Percentiles rank a stretch among this genome's conserved stretches.
These are phyloP conservation scores for Suillus brevipes DNA, from an alignment of 768 basidiomycete species.

Conservation along the genomic window DNA sequence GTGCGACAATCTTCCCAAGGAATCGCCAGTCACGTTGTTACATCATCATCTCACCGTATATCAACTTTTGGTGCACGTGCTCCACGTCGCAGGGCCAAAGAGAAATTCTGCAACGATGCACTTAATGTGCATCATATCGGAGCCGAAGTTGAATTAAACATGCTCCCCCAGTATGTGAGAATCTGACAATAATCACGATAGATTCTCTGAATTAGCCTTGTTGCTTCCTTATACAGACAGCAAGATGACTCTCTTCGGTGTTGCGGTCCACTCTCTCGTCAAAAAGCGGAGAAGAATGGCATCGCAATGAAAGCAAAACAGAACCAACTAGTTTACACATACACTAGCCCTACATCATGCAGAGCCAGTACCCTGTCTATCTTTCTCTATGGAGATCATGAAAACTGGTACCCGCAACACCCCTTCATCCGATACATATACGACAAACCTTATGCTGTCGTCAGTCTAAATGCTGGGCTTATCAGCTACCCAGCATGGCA, in stretches of 20 bases:
- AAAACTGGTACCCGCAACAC: conserved; percentile 27
- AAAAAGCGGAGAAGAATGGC: conserved; percentile 32
- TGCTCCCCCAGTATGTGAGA: conserved; percentile 39
- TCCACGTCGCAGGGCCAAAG: conserved; percentile 31
- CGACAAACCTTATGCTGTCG: conserved; percentile 40
- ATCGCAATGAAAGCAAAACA: conserved; percentile 33
- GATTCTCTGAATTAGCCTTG: conserved; percentile 49
- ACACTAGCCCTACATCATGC: conserved; percentile 37
- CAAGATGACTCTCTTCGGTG: conserved; percentile 42
- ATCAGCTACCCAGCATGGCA: conserved; percentile 38
- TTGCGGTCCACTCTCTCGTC: conserved; percentile 30
- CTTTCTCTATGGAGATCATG: conserved; percentile 31
- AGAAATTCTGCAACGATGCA: conserved; percentile 20
- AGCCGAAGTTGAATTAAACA: conserved; percentile 40
- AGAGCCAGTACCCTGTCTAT: conserved; percentile 41
- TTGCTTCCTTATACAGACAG: conserved; percentile 47
- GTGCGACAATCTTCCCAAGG: conserved; percentile 42
- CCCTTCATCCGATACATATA: conserved; percentile 15
- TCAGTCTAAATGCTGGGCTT: conserved; percentile 43
- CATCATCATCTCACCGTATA: conserved; percentile 45
- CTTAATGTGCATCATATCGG: conserved; percentile 40
- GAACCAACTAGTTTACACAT: conserved; percentile 33
- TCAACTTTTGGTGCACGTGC: conserved; percentile 35
- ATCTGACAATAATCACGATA: conserved; percentile 15
- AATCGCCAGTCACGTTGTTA: conserved; percentile 43